Evolutionary conservation across 805 yeast species (phyloP).

Genomic region (Metschnikowia drakensbergensis): DNA sequence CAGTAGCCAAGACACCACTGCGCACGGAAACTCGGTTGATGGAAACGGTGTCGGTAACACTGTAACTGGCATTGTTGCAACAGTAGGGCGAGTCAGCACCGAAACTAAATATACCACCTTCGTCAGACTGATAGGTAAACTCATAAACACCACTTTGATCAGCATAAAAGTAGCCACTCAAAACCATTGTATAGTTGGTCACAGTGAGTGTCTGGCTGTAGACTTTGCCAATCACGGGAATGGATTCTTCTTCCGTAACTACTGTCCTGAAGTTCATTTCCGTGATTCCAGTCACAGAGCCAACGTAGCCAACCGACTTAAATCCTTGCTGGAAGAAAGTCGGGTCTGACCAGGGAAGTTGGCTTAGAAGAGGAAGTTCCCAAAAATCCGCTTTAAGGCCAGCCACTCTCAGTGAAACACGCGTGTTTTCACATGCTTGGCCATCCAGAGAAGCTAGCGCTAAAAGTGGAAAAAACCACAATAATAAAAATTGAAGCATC

Average conservation of each 20-base stretch:
- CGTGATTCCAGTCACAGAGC: neutral
- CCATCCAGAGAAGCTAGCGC: neutral
- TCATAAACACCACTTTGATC: neutral
- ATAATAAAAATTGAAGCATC: neutral
- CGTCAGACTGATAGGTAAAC: neutral
- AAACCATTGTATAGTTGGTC: neutral
- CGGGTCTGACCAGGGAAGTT: conserved; percentile 1
- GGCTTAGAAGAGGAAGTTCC: neutral
- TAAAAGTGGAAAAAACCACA: neutral
- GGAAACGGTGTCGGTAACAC: conserved; percentile 9
- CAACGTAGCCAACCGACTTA: conserved; percentile 3
- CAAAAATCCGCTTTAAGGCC: neutral
- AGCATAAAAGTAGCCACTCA: neutral
- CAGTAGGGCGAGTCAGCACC: conserved; percentile 1
- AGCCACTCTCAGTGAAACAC: neutral
- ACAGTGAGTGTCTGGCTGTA: neutral
- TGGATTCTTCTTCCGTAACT: neutral
- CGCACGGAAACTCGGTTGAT: conserved; percentile 9
- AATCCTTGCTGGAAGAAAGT: conserved; percentile 2
- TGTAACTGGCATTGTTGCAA: conserved; percentile 14
- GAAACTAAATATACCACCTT: neutral
- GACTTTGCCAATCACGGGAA: neutral
- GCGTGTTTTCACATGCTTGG: neutral
- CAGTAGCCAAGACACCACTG: conserved; percentile 9
- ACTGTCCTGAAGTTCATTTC: neutral